Base-by-base conservation (phyloP, 257 asterid genomes). In the Anisodus acutangulus region DNA sequence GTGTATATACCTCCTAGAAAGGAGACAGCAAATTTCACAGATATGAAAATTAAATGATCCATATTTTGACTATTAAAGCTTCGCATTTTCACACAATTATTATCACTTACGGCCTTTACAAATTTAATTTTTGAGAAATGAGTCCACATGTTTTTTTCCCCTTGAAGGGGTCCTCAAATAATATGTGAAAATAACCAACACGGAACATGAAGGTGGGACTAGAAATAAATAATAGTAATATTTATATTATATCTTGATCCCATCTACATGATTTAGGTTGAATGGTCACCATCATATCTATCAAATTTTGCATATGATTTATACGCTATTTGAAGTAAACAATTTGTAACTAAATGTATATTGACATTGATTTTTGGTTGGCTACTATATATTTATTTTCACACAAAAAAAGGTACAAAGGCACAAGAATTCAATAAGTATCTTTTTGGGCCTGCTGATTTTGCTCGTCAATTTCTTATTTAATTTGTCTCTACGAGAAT, bases 21-120 rank as follows among this genome's bases (percentile, higher is more conserved):
- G 85, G 85, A 82, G 80, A 82, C 85, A 82, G 39, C 8, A 67
- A 49, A 67, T 45, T 63, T 19, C 78, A 60, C 31, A 43, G 60
- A 26, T 66, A 81, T 8, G 62, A 45, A 81, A 81, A 60, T 81
- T 62, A 45, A 81, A 62, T 81, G 76, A 81, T 43, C 43, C 1
- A 4, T 64, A 62, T 41, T 19, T 19, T 49, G 55, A 51, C 67
- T 78, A 51, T 22, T 22, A 22, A 13, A 53, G 6, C 17, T 39
- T 60, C 12, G 43, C 11, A 45, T 81, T 63, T 81, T 45, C 45
- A 11, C 16, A 3, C 45, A 47, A 51, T 41, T 39, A 41, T 26
- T 6, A 5, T 62, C 47, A 41, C 59, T 10, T 62, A 8, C 49
- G 11, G 17, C 2, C 43, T 22, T 19, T 5, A 17, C 76, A 11